Evolutionary conservation across 1,284 basidiomycete genomes (phyloP).

Genomic region (Cryptococcus sp.): DNA sequence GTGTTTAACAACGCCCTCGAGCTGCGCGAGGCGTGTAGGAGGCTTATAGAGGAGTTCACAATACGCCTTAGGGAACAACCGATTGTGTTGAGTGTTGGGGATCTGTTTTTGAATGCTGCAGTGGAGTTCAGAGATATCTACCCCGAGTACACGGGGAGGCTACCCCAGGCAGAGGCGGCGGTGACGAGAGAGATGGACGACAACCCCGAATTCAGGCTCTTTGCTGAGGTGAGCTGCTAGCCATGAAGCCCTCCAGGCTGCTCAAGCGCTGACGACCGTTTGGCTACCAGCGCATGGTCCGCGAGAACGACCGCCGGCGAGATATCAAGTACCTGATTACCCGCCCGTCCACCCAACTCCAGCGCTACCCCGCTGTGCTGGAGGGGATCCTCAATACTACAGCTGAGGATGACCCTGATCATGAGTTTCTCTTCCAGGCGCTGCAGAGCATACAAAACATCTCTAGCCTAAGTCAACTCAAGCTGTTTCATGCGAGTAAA

Average conservation of each 20-base stretch:
- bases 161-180: slow-evolving; percentile 78
- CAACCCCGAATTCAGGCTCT: slow-evolving; percentile 77
- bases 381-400: slow-evolving; percentile 83
- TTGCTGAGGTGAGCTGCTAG: slow-evolving; percentile 74
- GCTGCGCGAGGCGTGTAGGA: slow-evolving; percentile 73
- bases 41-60: slow-evolving; percentile 77
- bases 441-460: slow-evolving; percentile 72
- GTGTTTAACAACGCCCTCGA: slow-evolving; percentile 86
- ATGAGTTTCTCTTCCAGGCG: slow-evolving; percentile 70
- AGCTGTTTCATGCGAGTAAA: slow-evolving; percentile 83
- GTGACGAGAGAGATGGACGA: slow-evolving; percentile 78
- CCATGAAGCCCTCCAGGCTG: background rate
- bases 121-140: slow-evolving; percentile 85
- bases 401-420: slow-evolving; percentile 69
- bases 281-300: slow-evolving; percentile 58
- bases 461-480: slow-evolving; percentile 69
- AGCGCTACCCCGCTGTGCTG: slow-evolving; percentile 82
- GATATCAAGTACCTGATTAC: slow-evolving; percentile 85
- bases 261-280: too few species aligned
- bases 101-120: slow-evolving; percentile 83
- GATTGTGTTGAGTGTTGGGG: slow-evolving; percentile 80
- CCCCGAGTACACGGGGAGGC: slow-evolving; percentile 76
- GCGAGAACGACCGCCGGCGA: slow-evolving; percentile 67
- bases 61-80: slow-evolving; percentile 77
- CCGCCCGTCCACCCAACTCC: slow-evolving; percentile 80